Conservation (phyloP, 2,329 filamentous ascomycete genomes). For the Xylariomycetidae sp. region DNA sequence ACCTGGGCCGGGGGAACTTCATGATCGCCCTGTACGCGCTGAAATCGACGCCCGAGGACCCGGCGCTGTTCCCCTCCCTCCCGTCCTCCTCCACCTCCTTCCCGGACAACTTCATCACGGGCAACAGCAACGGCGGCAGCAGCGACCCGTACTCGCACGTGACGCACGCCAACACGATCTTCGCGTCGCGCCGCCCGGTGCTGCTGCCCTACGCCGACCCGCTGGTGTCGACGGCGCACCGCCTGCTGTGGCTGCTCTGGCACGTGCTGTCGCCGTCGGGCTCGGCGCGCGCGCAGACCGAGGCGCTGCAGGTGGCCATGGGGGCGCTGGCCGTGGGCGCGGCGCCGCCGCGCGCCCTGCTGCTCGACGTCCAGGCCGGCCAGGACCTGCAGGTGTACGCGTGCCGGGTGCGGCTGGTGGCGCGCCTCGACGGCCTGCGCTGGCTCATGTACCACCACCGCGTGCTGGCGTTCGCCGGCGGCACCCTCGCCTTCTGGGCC, state of each 20-base stretch:
- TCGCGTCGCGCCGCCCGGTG: constrained; percentile 64
- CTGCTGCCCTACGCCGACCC: constrained; percentile 75
- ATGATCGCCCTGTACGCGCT: constrained; percentile 80
- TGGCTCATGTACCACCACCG: constrained; percentile 87
- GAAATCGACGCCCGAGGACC: constrained; percentile 33
- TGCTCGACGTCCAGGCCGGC: constrained; percentile 63
- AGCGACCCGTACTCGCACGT: constrained; percentile 29
- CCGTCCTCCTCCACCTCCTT: too few species aligned
- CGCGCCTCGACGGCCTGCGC: constrained; percentile 67
- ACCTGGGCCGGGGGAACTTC: constrained; percentile 80
- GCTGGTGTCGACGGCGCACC: constrained; percentile 55
- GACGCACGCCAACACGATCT: constrained; percentile 39
- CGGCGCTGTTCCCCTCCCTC: constrained; percentile 16
- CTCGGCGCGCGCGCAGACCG: constrained; percentile 47
- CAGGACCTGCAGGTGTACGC: constrained; percentile 71
- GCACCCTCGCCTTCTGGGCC: constrained; percentile 69
- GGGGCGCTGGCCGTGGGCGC: constrained; percentile 55
- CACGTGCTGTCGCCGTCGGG: constrained; percentile 61
- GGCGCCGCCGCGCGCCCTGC: constrained; percentile 39
- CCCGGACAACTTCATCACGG: constrained; percentile 7
- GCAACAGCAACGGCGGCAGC: not conserved
- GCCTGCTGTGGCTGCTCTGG: constrained; percentile 58
- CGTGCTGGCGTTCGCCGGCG: constrained; percentile 59
- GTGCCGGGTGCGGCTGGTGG: constrained; percentile 62
- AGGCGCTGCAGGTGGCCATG: constrained; percentile 60